A percentile compares a stretch with the other conserved stretches of the same genome.
phyloP scores from a whole-genome alignment of 257 asterid species.

The Rauvolfia tetraphylla region DNA sequence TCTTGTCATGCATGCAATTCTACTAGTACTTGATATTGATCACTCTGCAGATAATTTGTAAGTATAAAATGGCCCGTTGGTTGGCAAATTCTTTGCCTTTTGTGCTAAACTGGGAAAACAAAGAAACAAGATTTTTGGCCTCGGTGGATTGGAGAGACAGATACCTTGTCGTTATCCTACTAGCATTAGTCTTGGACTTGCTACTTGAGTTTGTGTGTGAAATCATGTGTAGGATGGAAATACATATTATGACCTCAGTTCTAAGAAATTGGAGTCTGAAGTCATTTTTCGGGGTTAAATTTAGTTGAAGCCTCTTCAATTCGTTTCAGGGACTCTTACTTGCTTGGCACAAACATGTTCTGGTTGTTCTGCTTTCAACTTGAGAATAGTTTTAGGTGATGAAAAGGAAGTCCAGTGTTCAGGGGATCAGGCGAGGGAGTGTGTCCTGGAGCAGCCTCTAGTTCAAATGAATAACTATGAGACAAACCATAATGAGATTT shows the following conservation, averaged over 20 bases:
- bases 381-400: conserved; percentile 3
- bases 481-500: neutral
- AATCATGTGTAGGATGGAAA: neutral
- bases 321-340: neutral
- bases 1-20: conserved; percentile 1
- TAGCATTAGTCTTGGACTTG: neutral
- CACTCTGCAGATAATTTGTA: neutral
- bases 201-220: neutral
- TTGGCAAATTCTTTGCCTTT: neutral
- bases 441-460: conserved; percentile 2
- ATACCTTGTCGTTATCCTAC: neutral
- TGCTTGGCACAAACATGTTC: conserved; percentile 4
- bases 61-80: neutral
- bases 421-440: conserved; percentile 3
- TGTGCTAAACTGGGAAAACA: neutral
- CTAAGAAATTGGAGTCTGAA: neutral
- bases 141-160: no score
- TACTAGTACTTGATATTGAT: neutral
- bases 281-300: conserved; percentile 2
- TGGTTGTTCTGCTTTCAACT: conserved; percentile 8
- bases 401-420: neutral
- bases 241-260: neutral
- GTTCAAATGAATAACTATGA: neutral
- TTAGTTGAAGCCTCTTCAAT: conserved; percentile 9
- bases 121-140: neutral